Conservation (phyloP, 768 basidiomycete genomes). For the Tulasnella sp. region DNA sequence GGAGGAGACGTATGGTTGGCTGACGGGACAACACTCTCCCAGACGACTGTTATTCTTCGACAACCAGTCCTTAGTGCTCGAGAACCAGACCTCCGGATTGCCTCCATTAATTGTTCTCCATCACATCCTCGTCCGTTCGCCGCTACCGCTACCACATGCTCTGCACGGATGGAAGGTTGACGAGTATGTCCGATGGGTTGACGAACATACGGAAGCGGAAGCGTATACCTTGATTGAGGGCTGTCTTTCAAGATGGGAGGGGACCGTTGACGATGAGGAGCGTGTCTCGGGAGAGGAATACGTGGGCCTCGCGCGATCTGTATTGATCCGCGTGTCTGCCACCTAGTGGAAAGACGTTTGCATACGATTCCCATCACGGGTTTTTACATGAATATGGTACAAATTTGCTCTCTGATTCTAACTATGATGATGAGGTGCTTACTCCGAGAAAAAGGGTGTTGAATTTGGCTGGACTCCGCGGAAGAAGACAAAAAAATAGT, state of each 20-base stretch:
- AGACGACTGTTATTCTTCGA: constrained; percentile 92
- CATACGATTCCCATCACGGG: neutral
- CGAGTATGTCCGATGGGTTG: constrained; percentile 96
- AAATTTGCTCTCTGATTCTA: neutral
- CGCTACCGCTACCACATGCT: constrained; percentile 82
- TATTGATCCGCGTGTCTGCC: neutral
- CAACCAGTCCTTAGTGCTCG: constrained; percentile 65
- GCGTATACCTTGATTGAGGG: constrained; percentile 79
- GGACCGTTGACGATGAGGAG: constrained; percentile 24
- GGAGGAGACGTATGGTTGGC: neutral
- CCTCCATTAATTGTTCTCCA: constrained; percentile 88
- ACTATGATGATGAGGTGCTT: neutral
- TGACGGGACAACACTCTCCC: neutral
- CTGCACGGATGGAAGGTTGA: constrained; percentile 93
- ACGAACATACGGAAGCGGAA: constrained; percentile 84
- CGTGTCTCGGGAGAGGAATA: constrained; percentile 20
- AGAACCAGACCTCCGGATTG: constrained; percentile 72
- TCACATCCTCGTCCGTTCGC: constrained; percentile 87
- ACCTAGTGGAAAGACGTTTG: neutral
- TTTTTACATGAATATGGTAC: neutral
- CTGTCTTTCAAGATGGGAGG: constrained; percentile 78
- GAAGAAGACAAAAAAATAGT: too few species aligned
- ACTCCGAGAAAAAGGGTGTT: neutral
- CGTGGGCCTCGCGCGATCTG: constrained; percentile 26
- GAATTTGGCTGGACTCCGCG: too few species aligned